Evolutionary conservation across 257 asterid genomes (phyloP), one percentile per base, ranked within the genome.

Genomic region (Verbena officinalis): DNA sequence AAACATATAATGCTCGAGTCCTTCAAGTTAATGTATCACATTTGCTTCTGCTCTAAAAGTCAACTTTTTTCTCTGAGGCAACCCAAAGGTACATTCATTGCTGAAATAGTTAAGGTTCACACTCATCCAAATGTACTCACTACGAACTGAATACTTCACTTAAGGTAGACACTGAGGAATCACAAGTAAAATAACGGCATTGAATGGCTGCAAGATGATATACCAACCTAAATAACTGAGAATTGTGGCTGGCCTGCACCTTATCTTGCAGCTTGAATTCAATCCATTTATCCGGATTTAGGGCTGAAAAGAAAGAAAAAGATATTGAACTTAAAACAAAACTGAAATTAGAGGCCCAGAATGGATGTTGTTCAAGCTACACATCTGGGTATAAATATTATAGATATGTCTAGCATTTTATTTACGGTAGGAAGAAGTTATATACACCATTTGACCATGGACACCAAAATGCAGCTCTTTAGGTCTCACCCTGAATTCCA

Each of bases 191-290:
- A 23, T 56, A 19, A 54, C 57, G 4, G 46, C 36, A 27, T 46
- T 55, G 58, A 71, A 58, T 48, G 52, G 63, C 30, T 64, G 48
- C 16, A 23, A 63, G 43, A 57, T 61, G 43, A 69, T 13, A 58
- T 45, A 44, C 83, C 68, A 38, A 87, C 98, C 98, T 89, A 80
- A 92, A 92, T 59, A 92, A 72, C 71, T 85, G 97, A 69, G 90
- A 78, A 78, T 92, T 92, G 82, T 87, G 97, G 86, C 93, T 83
- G 71, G 90, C 98, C 76, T 86, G 89, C 49, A 79, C 93, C 86
- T 86, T 90, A 54, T 89, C 98, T 79, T 87, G 85, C 75, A 92
- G 90, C 83, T 89, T 83, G 77, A 92, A 89, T 74, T 83, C 96
- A 76, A 79, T 73, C 98, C 98, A 92, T 75, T 87, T 81, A 72